Base-by-base conservation (phyloP, 805 yeast genomes). In the Danielia reshetovae region DNA sequence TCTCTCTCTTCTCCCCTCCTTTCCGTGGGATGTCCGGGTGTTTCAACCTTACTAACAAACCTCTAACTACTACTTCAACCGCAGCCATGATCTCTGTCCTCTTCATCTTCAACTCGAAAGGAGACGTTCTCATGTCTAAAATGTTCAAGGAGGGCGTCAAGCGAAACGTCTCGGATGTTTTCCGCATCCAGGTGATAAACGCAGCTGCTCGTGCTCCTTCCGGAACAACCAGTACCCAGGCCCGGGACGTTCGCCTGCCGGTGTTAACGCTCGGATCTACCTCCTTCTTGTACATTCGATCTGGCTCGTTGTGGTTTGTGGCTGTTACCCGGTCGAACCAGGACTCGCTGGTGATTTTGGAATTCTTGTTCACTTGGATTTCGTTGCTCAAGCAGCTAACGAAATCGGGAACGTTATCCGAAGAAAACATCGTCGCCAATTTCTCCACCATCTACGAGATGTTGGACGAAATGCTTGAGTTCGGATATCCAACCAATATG, bases 251-350 rank as follows among this genome's bases (percentile, higher is more conserved):
- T 30, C 52, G 65, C 31, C 63, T 68, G 33, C 73, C 73, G 8
- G 63, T 67, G 25, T 62, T 90, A 28, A 93, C 97, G 0, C 62
- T 93, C 28, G 97, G 97, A 1, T 85, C 95, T 0, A 93, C 97
- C 0, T 82, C 96, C 0, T 93, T 90, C 54, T 71, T 87, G 35
- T 89, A 87, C 52, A 79, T 85, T 30, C 76, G 75, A 44, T 66
- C 72, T 18, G 70, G 69, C 10, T 65, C 71, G 32, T 48, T 90
- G 11, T 93, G 94, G 83, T 49, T 87, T 7, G 95, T 89, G 8
- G 95, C 89, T 0, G 88, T 89, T n/a, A 77, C 94, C 1, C 73
- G 97, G 42, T 81, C 87, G 27, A 93, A 90, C 54, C 85, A 81
- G 24, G 96, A 90, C 54, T 88, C 89, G 22, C 76, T 88, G 1